Percentiles rank a stretch among this genome's conserved stretches.
Conservation (phyloP, 306 rosid genomes). For the Vicia faba region DNA sequence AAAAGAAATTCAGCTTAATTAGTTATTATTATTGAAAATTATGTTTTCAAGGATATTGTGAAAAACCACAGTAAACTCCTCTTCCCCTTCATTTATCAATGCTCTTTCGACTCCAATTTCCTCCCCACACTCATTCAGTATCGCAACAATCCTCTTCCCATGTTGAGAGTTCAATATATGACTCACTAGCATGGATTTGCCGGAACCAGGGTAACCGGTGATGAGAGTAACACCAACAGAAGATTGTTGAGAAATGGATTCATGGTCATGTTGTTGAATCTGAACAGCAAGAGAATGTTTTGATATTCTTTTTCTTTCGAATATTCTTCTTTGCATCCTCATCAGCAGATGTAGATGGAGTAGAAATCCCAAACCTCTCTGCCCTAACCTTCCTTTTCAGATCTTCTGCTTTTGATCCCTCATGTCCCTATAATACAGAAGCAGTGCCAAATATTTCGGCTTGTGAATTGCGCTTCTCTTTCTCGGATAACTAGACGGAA, state of each 20-base stretch:
- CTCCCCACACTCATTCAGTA: constrained; percentile 92
- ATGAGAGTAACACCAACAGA: constrained; percentile 89
- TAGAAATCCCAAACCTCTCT: constrained; percentile 79
- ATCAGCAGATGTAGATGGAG: constrained; percentile 55
- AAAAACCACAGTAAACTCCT: no score
- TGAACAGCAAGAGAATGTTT: constrained; percentile 81
- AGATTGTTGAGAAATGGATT: constrained; percentile 35
- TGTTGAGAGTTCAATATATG: constrained; percentile 76
- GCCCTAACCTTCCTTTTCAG: constrained; percentile 88
- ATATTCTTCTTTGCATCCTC: constrained; percentile 75
- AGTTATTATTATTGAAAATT: no score
- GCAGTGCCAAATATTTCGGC: constrained; percentile 81
- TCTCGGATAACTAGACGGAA: constrained; percentile 66
- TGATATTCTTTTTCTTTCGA: no score
- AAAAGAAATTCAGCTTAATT: no score
- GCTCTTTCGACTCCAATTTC: constrained; percentile 98
- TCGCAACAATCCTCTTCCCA: constrained; percentile 93
- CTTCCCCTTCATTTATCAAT: constrained; percentile 93
- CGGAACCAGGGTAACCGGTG: constrained; percentile 96
- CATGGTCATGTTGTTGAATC: constrained; percentile 43
- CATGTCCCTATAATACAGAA: constrained; percentile 47
- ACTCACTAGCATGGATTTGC: constrained; percentile 95
- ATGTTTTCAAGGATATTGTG: no score
- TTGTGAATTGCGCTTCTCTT: constrained; percentile 86
- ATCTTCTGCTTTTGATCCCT: constrained; percentile 58